Base-by-base conservation (phyloP, 1,284 basidiomycete species). In the Ganoderma resinaceum region DNA sequence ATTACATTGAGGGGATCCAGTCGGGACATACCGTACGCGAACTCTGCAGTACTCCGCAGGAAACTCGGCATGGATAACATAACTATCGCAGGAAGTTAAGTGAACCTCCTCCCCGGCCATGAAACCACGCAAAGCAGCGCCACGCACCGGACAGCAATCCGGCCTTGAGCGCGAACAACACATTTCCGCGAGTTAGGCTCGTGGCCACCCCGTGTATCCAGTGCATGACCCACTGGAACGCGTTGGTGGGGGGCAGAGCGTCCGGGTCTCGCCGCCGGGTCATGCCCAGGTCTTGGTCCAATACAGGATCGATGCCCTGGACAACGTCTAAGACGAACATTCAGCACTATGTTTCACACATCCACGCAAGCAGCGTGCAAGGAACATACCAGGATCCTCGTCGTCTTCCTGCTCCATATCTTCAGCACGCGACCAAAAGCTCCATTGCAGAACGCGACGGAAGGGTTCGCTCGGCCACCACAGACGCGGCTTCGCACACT, bases 141-240 rank as follows among this genome's bases (percentile, higher is more conserved):
- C 62, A 31, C 79, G 68, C 57, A 73, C 85, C 89, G 49, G 91
- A 89, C 61, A 96, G 77, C 11, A 91, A 71, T 0, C 89, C 94
- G 0, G 92, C 94, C 79, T 97, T 97, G 72, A 96, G 65, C 0
- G 92, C 93, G 72, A 91, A 97, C 67, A 95, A 80, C 2, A 81
- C 78, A 73, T 93, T 91, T 6, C 91, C 92, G 20, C 83, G 79
- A 2, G 83, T 81, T 0, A 91, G 72, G 0, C 80, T 80, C 3
- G 76, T 77, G 9, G 83, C 68, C 1, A 76, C 68, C 20, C 80
- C 75, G 74, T 90, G 87, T 0, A 88, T 14, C 66, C 80, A 76
- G 59, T 82, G 84, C 82, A 88, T 84, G 0, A 85, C 67, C 55
- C 76, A 79, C 73, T 93, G 89, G 43, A 91, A 80, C 2, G 72